Base-by-base conservation (phyloP, 1,139 yeast species). In the Sugiyamaella xylanicola region DNA sequence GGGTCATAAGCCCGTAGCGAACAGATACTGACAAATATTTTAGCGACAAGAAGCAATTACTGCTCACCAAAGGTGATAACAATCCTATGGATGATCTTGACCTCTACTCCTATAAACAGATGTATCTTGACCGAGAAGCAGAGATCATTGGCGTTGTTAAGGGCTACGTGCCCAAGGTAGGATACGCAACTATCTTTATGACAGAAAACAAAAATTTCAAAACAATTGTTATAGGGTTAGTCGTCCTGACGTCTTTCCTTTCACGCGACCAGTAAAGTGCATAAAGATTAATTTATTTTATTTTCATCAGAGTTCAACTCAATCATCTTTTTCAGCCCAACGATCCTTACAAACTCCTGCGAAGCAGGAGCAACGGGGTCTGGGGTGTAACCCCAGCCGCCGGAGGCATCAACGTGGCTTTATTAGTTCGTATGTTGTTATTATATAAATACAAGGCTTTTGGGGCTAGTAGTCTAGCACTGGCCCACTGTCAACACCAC, bases 41-140 rank as follows among this genome's bases (percentile, higher is more conserved):
- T 56, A 78, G 62, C 27, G 64, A 68, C 29, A 64, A 63, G 51
- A 84, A 83, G 68, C 98, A 93, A 72, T 77, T 85, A 56, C 74
- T 93, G 53, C 79, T 93, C 60, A 95, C 99, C 2, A 93, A 93
- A 71, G 99, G 99, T 69, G 99, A 93, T 72, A 95, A 95, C 72
- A 93, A 93, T 68, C 88, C 93, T 2, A 85, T 87, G 56, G 96
- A 93, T 72, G 99, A 93, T 72, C 79, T 93, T 63, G 86, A 89
- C 19, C 77, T 93, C 49, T 93, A 95, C 68, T 87, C 93, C 1
- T 80, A 82, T 62, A 85, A 83, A 57, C 95, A 90, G 68, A 77
- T 77, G 55, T 93, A 93, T 64, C 77, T 93, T 64, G 85, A 89
- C 65, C 84, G 91, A 62, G 80, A 83, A 49, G 77, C 75, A 19